A percentile compares a stretch with the other conserved stretches of the same genome.
phyloP scores from a whole-genome alignment of 768 basidiomycete species.

The Leccinum ochraceum region DNA sequence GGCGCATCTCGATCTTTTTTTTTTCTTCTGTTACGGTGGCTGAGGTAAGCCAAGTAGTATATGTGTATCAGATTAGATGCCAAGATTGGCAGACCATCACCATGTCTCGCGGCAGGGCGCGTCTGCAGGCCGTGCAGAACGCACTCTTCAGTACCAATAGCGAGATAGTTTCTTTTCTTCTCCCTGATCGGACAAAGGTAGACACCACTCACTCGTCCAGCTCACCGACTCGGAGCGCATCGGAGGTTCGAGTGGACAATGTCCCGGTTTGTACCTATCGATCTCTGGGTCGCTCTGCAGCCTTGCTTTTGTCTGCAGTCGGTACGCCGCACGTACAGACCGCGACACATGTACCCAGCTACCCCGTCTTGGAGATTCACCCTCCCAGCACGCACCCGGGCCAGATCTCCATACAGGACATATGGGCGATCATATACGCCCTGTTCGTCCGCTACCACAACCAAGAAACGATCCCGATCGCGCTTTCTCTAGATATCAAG shows the following conservation, averaged over 20 bases:
- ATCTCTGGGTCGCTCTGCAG: conserved; percentile 10
- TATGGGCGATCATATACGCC: conserved; percentile 45
- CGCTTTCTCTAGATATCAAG: conserved; percentile 28
- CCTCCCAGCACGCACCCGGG: neutral
- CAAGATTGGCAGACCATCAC: neutral
- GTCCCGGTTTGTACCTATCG: conserved; percentile 16
- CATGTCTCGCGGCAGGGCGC: conserved; percentile 9
- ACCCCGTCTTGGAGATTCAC: conserved; percentile 20
- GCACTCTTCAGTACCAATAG: neutral
- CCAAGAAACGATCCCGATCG: conserved; percentile 43
- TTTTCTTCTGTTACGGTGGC: neutral
- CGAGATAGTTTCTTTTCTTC: conserved; percentile 6
- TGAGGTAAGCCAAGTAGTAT: conserved; percentile 10
- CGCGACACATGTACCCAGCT: conserved; percentile 22
- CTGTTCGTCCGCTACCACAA: conserved; percentile 41
- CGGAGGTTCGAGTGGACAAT: conserved; percentile 10
- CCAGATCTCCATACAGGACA: conserved; percentile 31
- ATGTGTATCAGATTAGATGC: conserved; percentile 13
- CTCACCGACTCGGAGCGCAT: neutral
- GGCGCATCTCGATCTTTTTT: neutral
- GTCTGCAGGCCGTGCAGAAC: conserved; percentile 19
- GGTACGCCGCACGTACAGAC: conserved; percentile 22
- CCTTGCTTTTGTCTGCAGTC: conserved; percentile 18
- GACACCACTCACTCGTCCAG: neutral
- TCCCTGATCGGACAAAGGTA: conserved; percentile 21